These are phyloP conservation scores for Neopestalotiopsis sp. DNA, from an alignment of 2,329 filamentous ascomycete species.

Conservation along the genomic window DNA sequence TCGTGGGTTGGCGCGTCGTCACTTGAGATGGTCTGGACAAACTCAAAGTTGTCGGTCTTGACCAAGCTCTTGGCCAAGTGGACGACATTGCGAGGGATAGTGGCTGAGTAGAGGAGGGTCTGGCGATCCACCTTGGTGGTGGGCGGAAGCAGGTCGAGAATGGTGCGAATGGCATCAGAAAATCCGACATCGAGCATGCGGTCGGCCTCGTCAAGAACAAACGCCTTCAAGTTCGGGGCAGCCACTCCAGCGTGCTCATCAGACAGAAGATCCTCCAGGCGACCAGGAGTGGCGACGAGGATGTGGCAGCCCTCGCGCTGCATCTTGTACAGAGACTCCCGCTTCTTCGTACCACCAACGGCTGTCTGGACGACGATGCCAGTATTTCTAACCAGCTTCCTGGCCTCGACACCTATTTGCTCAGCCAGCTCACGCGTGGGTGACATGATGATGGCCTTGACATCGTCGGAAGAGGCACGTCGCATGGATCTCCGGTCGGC, in stretches of 20 bases:
- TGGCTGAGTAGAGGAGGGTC: slow-evolving; percentile 94
- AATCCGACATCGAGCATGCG: slow-evolving; percentile 98
- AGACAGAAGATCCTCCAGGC: slow-evolving; percentile 79
- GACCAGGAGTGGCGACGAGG: slow-evolving; percentile 88
- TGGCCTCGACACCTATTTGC: slow-evolving; percentile 82
- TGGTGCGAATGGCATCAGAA: slow-evolving; percentile 66
- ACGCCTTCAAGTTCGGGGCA: slow-evolving; percentile 83
- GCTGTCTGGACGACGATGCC: slow-evolving; percentile 74
- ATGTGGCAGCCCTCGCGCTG: slow-evolving; percentile 83
- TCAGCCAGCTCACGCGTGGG: slow-evolving; percentile 83
- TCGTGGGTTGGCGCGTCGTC: slow-evolving; percentile 87
- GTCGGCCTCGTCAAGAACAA: slow-evolving; percentile 97
- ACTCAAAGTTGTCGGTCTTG: slow-evolving; percentile 80
- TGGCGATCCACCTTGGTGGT: slow-evolving; percentile 72
- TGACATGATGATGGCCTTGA: slow-evolving; percentile 75
- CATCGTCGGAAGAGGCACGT: slow-evolving; percentile 56
- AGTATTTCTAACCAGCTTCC: slow-evolving; percentile 68
- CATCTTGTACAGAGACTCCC: slow-evolving; percentile 68
- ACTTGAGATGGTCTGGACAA: slow-evolving; percentile 84
- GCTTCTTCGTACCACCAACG: slow-evolving; percentile 91
- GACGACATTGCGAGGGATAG: slow-evolving; percentile 84
- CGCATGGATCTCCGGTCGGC: slow-evolving; percentile 47
- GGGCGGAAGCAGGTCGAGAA: slow-evolving; percentile 68
- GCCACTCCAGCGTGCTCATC: slow-evolving; percentile 68
- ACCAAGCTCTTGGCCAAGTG: slow-evolving; percentile 78